These are phyloP conservation scores for Trichophyton rubrum DNA, from an alignment of 2,329 filamentous ascomycete genomes.

Conservation along the genomic window DNA sequence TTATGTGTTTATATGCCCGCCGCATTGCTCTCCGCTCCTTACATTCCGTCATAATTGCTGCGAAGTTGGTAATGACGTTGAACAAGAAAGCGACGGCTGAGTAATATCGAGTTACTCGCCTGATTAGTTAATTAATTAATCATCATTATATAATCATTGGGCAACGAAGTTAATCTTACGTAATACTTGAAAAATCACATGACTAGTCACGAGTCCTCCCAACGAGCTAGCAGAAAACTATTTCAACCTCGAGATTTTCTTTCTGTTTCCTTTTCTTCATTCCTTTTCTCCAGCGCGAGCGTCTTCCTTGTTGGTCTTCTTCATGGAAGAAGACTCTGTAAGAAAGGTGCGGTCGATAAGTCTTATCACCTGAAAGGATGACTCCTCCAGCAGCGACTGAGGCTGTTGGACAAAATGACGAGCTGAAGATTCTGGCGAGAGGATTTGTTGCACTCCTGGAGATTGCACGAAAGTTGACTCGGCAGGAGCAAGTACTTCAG, in stretches of 20 bases:
- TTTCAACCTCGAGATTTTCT: background rate
- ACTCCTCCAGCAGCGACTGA: conserved; percentile 5
- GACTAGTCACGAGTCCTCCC: background rate
- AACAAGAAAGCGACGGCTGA: background rate
- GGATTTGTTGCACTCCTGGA: conserved; percentile 33
- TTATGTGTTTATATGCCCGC: background rate
- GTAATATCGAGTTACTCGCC: no score
- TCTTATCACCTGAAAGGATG: background rate
- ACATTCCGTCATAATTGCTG: background rate
- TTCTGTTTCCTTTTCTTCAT: background rate
- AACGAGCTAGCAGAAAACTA: background rate
- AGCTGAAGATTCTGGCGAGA: conserved; percentile 25
- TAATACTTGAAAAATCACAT: background rate
- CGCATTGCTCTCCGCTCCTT: background rate
- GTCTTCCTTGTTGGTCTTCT: background rate
- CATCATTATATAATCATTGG: background rate
- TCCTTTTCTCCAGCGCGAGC: background rate
- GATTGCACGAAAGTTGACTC: conserved; percentile 28
- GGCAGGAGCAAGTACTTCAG: conserved; percentile 29
- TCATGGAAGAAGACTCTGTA: background rate
- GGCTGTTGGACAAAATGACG: conserved; percentile 20
- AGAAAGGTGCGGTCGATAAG: background rate
- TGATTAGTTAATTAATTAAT: background rate
- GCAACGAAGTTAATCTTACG: background rate
- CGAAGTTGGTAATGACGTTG: background rate